Base-by-base conservation (phyloP, 352 stramenopile genomes). In the Phytophthora boehmeriae region DNA sequence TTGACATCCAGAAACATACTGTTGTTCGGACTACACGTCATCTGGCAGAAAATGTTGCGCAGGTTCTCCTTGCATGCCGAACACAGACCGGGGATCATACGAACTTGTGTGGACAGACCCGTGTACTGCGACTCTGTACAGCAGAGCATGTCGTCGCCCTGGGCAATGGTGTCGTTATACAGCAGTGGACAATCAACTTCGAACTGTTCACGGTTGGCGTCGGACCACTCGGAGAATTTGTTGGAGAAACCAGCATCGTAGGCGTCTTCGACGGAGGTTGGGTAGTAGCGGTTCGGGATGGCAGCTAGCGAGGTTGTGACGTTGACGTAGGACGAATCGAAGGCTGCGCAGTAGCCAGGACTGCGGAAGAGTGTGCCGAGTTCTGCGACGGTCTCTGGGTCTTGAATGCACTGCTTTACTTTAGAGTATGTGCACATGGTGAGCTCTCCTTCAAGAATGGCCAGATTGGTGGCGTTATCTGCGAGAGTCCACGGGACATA, bases 351-450 rank as follows among this genome's bases (percentile, higher is more conserved):
- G 51, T 83, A 54, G 23, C 80, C 80, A 0, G 77, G 62, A 0
- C 56, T 66, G 17, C 73, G 77, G 27, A 76, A 65, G 30, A 77
- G 79, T 16, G 54, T 25, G 3, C 76, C 77, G 50, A 89, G 68
- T 20, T 73, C 73, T 0, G 59, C 27, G 23, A 82, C 56, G 0
- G 54, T 58, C 43, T 57, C 63, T 0, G 75, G 71, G 43, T 84
- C 59, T 38, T 83, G 48, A 41, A 89, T 71, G 53, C 81, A 90
- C 39, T 83, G 61, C 17, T 80, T 56, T 41, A 70, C 75, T 27
- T 86, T 86, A 19, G 81, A 86, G 61, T 88, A 90, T 46, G 56
- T 86, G 70, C 81, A 90, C 66, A 67, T 78, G 45, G 73, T 75
- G 8, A 87, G 67, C 41, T 83, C 52, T n/a, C 57, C 41, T n/a